phyloP scores from a whole-genome alignment of 140 eudicot species.

The Ambrosia hybrid region DNA sequence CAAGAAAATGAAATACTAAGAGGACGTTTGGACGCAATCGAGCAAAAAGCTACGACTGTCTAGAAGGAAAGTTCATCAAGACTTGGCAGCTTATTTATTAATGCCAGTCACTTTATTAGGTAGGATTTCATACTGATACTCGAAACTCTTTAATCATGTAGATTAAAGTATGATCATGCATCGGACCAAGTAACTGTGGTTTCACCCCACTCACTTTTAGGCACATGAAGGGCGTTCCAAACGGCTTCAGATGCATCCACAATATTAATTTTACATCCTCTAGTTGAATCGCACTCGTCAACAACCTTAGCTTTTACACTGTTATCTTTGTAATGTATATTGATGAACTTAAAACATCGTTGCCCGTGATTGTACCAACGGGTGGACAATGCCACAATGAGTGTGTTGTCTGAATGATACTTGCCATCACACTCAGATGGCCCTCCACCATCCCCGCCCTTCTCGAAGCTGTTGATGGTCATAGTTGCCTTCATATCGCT shows the following conservation, averaged over 20 bases:
- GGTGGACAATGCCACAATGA: conserved; percentile 56
- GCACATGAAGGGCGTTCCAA: conserved; percentile 23
- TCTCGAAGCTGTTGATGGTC: conserved; percentile 37
- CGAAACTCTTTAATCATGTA: too few relatives aligned
- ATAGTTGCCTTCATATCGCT: conserved; percentile 42
- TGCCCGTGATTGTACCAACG: conserved; percentile 44
- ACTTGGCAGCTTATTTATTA: too few relatives aligned
- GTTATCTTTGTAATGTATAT: conserved; percentile 30
- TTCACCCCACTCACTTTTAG: conserved; percentile 12
- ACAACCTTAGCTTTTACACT: conserved; percentile 42
- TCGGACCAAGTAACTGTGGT: conserved; percentile 9
- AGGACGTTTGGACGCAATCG: too few relatives aligned
- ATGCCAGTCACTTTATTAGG: too few relatives aligned
- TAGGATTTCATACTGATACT: too few relatives aligned
- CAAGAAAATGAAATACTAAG: too few relatives aligned
- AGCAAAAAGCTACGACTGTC: too few relatives aligned
- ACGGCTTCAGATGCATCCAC: conserved; percentile 23
- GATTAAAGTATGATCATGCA: conserved; percentile 6
- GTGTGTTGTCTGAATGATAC: conserved; percentile 50
- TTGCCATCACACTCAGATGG: conserved; percentile 62
- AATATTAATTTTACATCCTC: conserved; percentile 19
- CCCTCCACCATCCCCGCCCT: conserved; percentile 49
- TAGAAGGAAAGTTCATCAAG: too few relatives aligned
- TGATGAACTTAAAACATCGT: conserved; percentile 41
- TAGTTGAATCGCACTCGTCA: conserved; percentile 23